Conservation (phyloP, 495 filamentous ascomycete species). For the Trichoderma parareesei region DNA sequence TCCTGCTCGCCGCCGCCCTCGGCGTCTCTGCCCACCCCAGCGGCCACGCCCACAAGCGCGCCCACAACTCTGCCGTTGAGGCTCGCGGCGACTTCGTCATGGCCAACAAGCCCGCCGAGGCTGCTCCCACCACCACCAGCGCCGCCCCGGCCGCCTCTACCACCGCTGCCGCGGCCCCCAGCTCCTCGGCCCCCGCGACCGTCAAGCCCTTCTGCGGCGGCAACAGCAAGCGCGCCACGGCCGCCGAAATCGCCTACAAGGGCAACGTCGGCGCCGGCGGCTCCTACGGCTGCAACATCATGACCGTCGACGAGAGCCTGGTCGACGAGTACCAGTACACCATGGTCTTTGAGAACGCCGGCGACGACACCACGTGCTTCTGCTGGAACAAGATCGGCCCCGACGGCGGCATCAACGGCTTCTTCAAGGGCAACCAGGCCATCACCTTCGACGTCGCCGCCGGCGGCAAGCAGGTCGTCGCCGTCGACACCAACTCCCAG, state of each 20-base stretch:
- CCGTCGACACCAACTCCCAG: slow-evolving; percentile 27
- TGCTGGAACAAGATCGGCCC: slow-evolving; percentile 34
- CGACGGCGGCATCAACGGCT: slow-evolving; percentile 22
- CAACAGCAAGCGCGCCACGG: slow-evolving; percentile 27
- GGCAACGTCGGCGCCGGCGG: slow-evolving; percentile 25
- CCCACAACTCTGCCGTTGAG: not conserved
- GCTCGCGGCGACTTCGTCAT: slow-evolving; percentile 9
- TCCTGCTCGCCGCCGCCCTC: slow-evolving; percentile 5
- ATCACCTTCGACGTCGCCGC: slow-evolving; percentile 25
- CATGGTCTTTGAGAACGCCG: slow-evolving; percentile 28
- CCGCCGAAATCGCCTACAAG: slow-evolving; percentile 27
- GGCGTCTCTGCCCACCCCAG: slow-evolving; percentile 13
- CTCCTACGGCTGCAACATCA: slow-evolving; percentile 31
- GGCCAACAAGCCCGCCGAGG: slow-evolving; percentile 1
- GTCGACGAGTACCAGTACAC: slow-evolving; percentile 28
- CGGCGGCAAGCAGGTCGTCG: slow-evolving; percentile 29
- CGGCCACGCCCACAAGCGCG: slow-evolving; percentile 7
- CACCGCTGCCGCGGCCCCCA: not conserved
- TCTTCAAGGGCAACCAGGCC: slow-evolving; percentile 23
- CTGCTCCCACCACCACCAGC: not conserved
- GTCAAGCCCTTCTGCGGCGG: slow-evolving; percentile 20
- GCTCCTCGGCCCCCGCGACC: not conserved
- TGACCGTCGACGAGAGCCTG: slow-evolving; percentile 28
- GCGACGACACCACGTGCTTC: slow-evolving; percentile 20
- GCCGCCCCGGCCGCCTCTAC: not conserved